Evolutionary conservation across 2,329 filamentous ascomycete genomes (phyloP), one percentile per base, ranked within the genome.

Genomic region (Alternaria sp.): DNA sequence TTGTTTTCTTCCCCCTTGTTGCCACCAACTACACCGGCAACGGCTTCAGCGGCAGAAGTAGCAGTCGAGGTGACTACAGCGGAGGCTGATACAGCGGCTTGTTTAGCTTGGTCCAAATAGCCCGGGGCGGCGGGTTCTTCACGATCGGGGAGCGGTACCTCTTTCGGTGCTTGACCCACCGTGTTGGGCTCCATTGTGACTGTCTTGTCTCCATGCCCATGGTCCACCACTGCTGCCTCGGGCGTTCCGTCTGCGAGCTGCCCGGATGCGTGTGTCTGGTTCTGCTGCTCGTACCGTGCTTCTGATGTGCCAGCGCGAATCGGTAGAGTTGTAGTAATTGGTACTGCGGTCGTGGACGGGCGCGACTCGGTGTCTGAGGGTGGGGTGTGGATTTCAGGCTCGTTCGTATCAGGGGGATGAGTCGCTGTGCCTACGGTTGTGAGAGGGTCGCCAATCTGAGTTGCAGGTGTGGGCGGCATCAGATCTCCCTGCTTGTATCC

Each of bases 131-230:
- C 62, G 2, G 71, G 69, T 41, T 81, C 74, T 54, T 78, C 72
- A 10, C 74, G 72, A 55, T 74, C 72, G 4, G 71, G 71, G 37
- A 82, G 70, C 1, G 80, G 76, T 33, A 81, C 79, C 53, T 84
- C 82, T 70, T 85, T 85, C 9, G 82, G 81, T 53, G 83, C 83
- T 68, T 85, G 84, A 4, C 83, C 82, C 25, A 85, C 78, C 11
- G 83, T 85, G 55, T 72, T 71, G 14, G 84, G 82, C 65, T 85
- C 84, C 78, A 85, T 83, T 6, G 82, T 80, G 9, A 77, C 75
- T 14, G 81, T 81, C 68, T 81, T 81, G 60, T 83, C 82, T 55
- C 83, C 82, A 63, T 81, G 71, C 14, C 80, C 81, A 61, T 84
- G 80, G 56, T 81, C 73, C 21, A 79, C 78, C 7, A 78, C 70